Evolutionary conservation across 2,329 filamentous ascomycete genomes (phyloP).

Genomic region (Claviceps capensis): DNA sequence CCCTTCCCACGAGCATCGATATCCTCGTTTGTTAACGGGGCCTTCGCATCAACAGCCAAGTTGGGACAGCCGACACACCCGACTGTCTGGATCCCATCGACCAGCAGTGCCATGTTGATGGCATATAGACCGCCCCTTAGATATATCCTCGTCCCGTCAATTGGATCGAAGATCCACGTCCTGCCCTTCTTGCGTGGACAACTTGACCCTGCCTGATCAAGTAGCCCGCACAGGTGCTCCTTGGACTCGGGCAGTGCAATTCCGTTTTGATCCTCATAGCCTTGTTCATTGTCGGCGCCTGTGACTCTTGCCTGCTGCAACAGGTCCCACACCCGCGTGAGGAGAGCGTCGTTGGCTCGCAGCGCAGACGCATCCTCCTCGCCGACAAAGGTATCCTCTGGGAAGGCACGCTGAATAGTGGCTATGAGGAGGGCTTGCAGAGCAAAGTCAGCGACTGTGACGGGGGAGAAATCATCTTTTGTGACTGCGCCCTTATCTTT

Average conservation of each 20-base stretch:
- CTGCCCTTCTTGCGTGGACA: slow-evolving; percentile 24
- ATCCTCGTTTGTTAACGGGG: slow-evolving; percentile 28
- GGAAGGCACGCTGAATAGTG: slow-evolving; percentile 36
- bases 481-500: slow-evolving; percentile 34
- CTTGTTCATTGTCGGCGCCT: slow-evolving; percentile 10
- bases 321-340: slow-evolving; percentile 34
- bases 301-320: slow-evolving; percentile 19
- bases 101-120: slow-evolving; percentile 40
- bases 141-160: slow-evolving; percentile 46
- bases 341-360: slow-evolving; percentile 26
- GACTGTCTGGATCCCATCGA: slow-evolving; percentile 34
- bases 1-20: slow-evolving; percentile 29
- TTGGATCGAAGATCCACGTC: slow-evolving; percentile 47
- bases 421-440: slow-evolving; percentile 41
- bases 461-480: slow-evolving; percentile 42
- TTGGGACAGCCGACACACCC: slow-evolving; percentile 36
- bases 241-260: slow-evolving; percentile 23
- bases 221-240: slow-evolving; percentile 36
- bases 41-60: slow-evolving; percentile 24
- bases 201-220: slow-evolving; percentile 36
- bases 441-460: slow-evolving; percentile 46
- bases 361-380: slow-evolving; percentile 40
- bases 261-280: neutral
- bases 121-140: slow-evolving; percentile 40
- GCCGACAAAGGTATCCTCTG: slow-evolving; percentile 37